Conservation (phyloP, 371 early-diverging fungal species). For the Choanephora cucurbitarum region DNA sequence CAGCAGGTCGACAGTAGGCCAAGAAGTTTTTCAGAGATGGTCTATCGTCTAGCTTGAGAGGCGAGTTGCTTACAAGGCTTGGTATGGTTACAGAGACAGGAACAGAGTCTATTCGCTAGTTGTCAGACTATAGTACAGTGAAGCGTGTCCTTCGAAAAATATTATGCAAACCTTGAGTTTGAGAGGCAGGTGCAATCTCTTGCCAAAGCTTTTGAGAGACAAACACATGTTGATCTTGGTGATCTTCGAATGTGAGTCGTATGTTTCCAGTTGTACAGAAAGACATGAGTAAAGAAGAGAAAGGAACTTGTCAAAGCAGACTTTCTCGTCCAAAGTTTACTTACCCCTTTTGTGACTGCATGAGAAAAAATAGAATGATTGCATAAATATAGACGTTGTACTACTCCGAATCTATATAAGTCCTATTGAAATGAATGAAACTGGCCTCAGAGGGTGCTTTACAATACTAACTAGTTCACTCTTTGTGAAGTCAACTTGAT, state of each 20-base stretch:
- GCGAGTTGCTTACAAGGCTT: slow-evolving; percentile 4
- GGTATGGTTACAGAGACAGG: slow-evolving; percentile 23
- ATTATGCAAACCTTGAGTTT: slow-evolving; percentile 11
- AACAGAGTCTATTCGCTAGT: slow-evolving; percentile 14
- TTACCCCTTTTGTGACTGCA: no score
- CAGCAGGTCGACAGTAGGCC: slow-evolving; percentile 16
- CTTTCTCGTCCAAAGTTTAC: no score
- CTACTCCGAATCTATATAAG: no score
- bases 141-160: neutral
- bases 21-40: slow-evolving; percentile 12
- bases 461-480: no score
- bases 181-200: slow-evolving; percentile 4
- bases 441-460: no score
- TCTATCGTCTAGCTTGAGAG: neutral
- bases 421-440: no score
- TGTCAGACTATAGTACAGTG: neutral
- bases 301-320: neutral
- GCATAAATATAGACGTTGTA: no score
- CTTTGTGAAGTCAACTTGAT: no score
- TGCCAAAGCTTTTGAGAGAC: slow-evolving; percentile 25
- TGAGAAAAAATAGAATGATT: no score
- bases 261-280: slow-evolving; percentile 9
- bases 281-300: slow-evolving; percentile 13
- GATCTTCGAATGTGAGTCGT: slow-evolving; percentile 1
- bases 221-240: slow-evolving; percentile 21